phyloP scores from a whole-genome alignment of 371 early-diverging fungal species.

The Synchytrium microbalum region DNA sequence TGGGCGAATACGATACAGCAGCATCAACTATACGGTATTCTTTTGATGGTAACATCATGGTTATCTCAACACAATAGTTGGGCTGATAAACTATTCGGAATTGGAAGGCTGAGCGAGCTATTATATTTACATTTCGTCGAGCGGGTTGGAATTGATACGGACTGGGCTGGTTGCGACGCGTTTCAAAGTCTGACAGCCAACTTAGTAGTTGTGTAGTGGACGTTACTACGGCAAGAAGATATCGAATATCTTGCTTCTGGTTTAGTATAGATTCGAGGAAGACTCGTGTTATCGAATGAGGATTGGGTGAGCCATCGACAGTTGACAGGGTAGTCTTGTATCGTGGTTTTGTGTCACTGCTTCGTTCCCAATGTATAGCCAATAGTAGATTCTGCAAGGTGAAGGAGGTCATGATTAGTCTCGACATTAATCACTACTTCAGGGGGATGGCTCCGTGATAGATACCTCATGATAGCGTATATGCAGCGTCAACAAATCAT shows the following conservation, averaged over 20 bases:
- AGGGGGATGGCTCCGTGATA: too few species aligned
- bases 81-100: neutral
- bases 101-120: neutral
- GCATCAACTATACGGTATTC: neutral
- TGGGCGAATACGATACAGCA: neutral
- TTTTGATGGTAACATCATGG: neutral
- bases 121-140: neutral
- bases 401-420: too few species aligned
- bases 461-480: neutral
- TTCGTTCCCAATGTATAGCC: neutral
- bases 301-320: too few species aligned
- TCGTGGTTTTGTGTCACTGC: neutral
- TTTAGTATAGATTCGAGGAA: neutral
- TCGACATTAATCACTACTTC: too few species aligned
- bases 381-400: too few species aligned
- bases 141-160: neutral
- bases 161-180: neutral
- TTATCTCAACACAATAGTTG: neutral
- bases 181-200: neutral
- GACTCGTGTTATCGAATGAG: neutral
- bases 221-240: neutral
- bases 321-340: too few species aligned
- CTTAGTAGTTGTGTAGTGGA: neutral
- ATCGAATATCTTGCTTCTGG: neutral
- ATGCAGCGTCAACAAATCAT: neutral